Percentiles rank a stretch among this genome's conserved stretches.
Conservation (phyloP, 495 filamentous ascomycete species). For the Pyrenopolyporus hunteri region DNA sequence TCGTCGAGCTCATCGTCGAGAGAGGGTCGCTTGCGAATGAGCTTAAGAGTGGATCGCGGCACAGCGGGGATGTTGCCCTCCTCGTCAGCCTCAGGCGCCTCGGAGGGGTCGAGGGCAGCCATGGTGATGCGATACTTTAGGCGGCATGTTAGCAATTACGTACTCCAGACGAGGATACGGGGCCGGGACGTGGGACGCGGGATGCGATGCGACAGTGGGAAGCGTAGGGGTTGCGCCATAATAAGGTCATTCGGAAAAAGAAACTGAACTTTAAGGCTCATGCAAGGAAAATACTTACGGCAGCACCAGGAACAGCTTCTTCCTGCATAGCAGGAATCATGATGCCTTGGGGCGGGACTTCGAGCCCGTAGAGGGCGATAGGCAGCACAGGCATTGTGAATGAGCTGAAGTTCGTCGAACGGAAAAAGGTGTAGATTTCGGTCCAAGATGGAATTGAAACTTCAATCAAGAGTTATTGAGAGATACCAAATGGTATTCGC, state of each 20-base stretch:
- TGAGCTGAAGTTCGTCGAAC: not conserved
- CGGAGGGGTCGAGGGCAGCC: conserved; percentile 94
- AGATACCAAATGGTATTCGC: not conserved
- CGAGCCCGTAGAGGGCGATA: conserved; percentile 86
- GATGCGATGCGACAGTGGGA: not conserved
- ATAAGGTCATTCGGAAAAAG: not conserved
- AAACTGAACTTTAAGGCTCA: not conserved
- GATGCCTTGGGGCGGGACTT: conserved; percentile 79
- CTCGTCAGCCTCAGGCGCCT: conserved; percentile 68
- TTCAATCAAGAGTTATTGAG: not conserved
- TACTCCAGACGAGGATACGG: conserved; percentile 3
- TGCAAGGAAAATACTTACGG: conserved; percentile 63
- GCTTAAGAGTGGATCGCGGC: conserved; percentile 84
- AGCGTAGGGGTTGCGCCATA: not conserved
- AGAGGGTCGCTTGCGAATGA: conserved; percentile 70
- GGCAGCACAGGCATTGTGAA: conserved; percentile 59
- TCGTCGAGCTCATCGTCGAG: conserved; percentile 67
- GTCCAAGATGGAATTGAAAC: not conserved
- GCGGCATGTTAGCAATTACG: conserved; percentile 27
- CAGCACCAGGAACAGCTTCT: conserved; percentile 53
- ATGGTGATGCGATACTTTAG: conserved; percentile 92
- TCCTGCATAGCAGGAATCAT: conserved; percentile 67
- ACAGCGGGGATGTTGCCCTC: conserved; percentile 64
- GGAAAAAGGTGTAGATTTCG: not conserved
- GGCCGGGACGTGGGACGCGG: not conserved